Evolutionary conservation across 2,329 filamentous ascomycete genomes (phyloP), one percentile per base, ranked within the genome.

Genomic region (Aspergillus pseudoviridinutans): DNA sequence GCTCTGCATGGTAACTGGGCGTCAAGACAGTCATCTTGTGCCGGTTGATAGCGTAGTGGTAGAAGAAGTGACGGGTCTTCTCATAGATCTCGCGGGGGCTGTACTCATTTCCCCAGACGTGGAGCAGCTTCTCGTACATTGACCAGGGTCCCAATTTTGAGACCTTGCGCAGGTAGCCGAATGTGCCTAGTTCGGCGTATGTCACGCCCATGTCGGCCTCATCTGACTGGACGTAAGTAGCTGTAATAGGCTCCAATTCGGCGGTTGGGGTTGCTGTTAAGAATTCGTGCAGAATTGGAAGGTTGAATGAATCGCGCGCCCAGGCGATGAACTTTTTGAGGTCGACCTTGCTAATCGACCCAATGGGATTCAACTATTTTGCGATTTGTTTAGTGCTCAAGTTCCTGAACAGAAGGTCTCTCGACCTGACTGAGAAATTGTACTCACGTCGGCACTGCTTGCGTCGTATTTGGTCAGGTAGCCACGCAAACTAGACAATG

Each of bases 391-490:
- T 12, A 24, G 14, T 35, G 22, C 28, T n/a, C 3, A 38, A 8
- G 4, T 14, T 12, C n/a, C 3, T 12, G 24, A 25, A n/a, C 25
- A 17, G 14, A 17, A n/a, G 22, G 17, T 7, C 32, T 38, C 32
- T 38, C 5, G 14, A 4, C 17, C 8, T 10, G 28, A 17, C 8
- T 10, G n/a, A 22, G 27, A 47, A 56, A 17, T 35, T 35, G 32
- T 17, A 58, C 64, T 85, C 68, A 87, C 79, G 61, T 85, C 82
- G 1, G 78, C 82, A 7, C 77, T 81, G 6, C 74, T 78, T 54
- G 77, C 78, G 63, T 90, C 87, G 66, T 90, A 90, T 72, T 90
- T 90, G n/a, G 87, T 90, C 24, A 88, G 76, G 69, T 90, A 86
- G 22, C 80, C 78, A 51, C 76, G 59, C 56, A 75, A 53, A 67